A percentile compares a stretch with the other conserved stretches of the same genome.
Conservation (phyloP, 805 yeast genomes). For the Cyberlindnera mississippiensis region DNA sequence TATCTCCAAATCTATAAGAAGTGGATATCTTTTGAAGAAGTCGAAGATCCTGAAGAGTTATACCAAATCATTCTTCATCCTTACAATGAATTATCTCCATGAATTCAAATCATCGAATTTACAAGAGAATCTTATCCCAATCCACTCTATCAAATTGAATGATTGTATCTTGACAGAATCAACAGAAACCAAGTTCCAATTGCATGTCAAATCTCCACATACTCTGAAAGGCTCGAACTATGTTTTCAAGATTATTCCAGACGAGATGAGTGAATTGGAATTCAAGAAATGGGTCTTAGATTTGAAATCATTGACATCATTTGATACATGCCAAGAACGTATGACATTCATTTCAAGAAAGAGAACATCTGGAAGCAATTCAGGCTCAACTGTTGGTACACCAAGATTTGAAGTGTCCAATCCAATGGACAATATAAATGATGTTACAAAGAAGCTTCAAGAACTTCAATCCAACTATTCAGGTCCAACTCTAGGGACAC, state of each 20-base stretch:
- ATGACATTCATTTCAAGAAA: slow-evolving; percentile 9
- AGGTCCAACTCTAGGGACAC: slow-evolving; percentile 1
- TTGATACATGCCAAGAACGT: slow-evolving; percentile 21
- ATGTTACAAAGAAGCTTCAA: slow-evolving; percentile 22
- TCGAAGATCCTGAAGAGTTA: slow-evolving; percentile 87
- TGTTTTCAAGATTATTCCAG: slow-evolving; percentile 61
- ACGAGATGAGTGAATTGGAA: slow-evolving; percentile 61
- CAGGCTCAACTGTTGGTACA: slow-evolving; percentile 15
- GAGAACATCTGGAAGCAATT: neutral
- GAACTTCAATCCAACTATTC: slow-evolving; percentile 13
- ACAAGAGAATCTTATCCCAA: slow-evolving; percentile 71
- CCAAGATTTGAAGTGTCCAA: slow-evolving; percentile 24
- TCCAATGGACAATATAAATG: slow-evolving; percentile 20
- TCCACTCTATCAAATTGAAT: slow-evolving; percentile 72
- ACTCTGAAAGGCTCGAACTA: slow-evolving; percentile 75
- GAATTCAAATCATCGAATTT: slow-evolving; percentile 84
- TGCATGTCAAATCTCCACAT: slow-evolving; percentile 57
- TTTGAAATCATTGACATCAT: slow-evolving; percentile 56
- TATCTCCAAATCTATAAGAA: slow-evolving; percentile 60
- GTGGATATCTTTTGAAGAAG: slow-evolving; percentile 80
- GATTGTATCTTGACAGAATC: slow-evolving; percentile 81
- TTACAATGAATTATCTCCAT: slow-evolving; percentile 82
- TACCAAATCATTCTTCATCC: slow-evolving; percentile 80
- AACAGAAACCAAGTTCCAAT: slow-evolving; percentile 59
- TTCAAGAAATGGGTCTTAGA: slow-evolving; percentile 80